Evolutionary conservation across 2,329 filamentous ascomycete species (phyloP).

Genomic region (Hypoxylon sp.): DNA sequence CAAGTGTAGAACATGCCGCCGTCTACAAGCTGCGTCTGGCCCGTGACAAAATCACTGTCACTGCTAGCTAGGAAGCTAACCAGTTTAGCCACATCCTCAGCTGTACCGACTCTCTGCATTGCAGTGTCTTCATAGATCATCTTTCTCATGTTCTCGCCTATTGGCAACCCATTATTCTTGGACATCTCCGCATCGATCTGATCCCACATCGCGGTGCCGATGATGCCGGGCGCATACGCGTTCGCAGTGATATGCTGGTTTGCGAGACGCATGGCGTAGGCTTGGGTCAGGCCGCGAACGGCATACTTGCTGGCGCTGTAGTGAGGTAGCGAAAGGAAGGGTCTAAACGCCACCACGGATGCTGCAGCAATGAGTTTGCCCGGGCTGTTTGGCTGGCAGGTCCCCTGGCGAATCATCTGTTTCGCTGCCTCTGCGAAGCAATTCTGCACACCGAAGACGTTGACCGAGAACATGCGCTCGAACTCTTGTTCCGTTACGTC

Average conservation of each 20-base stretch:
- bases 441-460: constrained; percentile 76
- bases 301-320: constrained; percentile 78
- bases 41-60: constrained; percentile 76
- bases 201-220: constrained; percentile 79
- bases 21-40: constrained; percentile 75
- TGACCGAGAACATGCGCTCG: constrained; percentile 73
- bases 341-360: constrained; percentile 72
- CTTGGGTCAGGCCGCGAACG: constrained; percentile 75
- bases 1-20: constrained; percentile 67
- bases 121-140: constrained; percentile 69
- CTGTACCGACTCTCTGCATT: constrained; percentile 70
- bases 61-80: constrained; percentile 73
- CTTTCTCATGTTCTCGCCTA: constrained; percentile 69
- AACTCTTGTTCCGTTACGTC: constrained; percentile 72
- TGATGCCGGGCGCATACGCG: constrained; percentile 77
- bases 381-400: constrained; percentile 53
- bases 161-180: constrained; percentile 64
- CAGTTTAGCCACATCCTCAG: constrained; percentile 73
- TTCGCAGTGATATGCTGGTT: constrained; percentile 76
- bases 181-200: constrained; percentile 74
- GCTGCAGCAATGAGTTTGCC: constrained; percentile 68
- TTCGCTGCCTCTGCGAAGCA: constrained; percentile 74
- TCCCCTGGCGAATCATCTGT: constrained; percentile 75
- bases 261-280: constrained; percentile 76
- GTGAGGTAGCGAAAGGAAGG: constrained; percentile 71